Base-by-base conservation (phyloP, 371 early-diverging fungal genomes). In the Mortierella sp. region DNA sequence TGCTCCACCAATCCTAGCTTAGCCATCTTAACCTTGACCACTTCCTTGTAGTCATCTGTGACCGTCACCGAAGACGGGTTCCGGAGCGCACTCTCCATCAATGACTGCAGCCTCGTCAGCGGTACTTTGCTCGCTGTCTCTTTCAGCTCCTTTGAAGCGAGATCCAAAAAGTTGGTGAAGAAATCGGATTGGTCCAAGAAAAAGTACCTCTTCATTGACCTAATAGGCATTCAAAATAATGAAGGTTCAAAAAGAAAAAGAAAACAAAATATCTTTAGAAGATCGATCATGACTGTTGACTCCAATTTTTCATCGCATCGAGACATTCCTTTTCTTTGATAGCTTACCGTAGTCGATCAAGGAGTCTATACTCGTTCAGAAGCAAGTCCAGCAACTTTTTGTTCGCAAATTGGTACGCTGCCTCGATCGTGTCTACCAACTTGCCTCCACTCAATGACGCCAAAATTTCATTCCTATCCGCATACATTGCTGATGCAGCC, bases 181-280 rank as follows among this genome's bases (percentile, higher is more conserved):
- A 93, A 98, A 73, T 98, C 99, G 4, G 96, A 92, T 74, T 94
- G 95, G 70, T 96, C 96, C 61, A 97, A 85, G 58, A 98, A 87
- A 64, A 97, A 93, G 81, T 95, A 97, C 43, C 91, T 93, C 81
- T 98, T 98, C 30, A 97, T 81, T 1, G 97, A 96, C 30, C 95
- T 94, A 70, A 12, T n/a, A 18, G 28, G 50, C 7, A 52, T 14
- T 26, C 25, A 43, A 52, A 37, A 52, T 15, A n/a, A 43, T 51
- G 7, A 15, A 7, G 59, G 30, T 21, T 45, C 43, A 26, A 59
- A 37, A 64, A 23, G 45, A 29, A 18, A 18, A 60, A 15, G 37
- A 52, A 25, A 29, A 26, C 46, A 6, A 45, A 43, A 26, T 43
- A 26, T n/a, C n/a, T n/a, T 29, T 37, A 44, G 14, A 11, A 48